Evolutionary conservation across 306 rosid genomes (phyloP).

Genomic region (Abrus precatorius): DNA sequence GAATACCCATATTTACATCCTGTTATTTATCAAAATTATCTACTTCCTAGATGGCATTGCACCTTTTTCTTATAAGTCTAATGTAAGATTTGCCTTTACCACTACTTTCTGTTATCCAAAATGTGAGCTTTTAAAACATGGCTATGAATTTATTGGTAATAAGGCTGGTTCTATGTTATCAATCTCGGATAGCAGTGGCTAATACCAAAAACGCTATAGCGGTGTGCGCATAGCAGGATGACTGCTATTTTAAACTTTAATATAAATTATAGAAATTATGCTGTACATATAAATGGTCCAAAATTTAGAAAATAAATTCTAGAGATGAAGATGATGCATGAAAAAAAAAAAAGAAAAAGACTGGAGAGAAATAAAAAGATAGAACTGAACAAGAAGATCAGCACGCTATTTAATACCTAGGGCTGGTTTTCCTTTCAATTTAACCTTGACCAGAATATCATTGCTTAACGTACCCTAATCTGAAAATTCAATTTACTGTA

Average conservation of each 20-base stretch:
- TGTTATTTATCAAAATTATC: constrained; percentile 11
- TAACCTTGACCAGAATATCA: constrained; percentile 31
- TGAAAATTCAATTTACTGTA: constrained; percentile 12
- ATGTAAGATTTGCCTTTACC: not conserved
- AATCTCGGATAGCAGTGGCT: too few relatives aligned
- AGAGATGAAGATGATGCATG: too few relatives aligned
- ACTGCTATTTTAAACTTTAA: too few relatives aligned
- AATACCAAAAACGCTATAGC: too few relatives aligned
- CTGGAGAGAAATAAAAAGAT: too few relatives aligned
- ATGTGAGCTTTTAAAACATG: not conserved
- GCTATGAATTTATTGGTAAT: constrained; percentile 20
- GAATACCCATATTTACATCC: constrained; percentile 24
- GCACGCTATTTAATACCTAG: not conserved
- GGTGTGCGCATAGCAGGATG: too few relatives aligned
- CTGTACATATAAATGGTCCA: too few relatives aligned
- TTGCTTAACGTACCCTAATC: not conserved
- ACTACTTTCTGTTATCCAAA: constrained; percentile 31
- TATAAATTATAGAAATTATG: too few relatives aligned
- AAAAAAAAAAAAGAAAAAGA: too few relatives aligned
- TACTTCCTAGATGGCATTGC: constrained; percentile 34
- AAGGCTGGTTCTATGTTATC: not conserved
- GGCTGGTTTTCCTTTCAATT: constrained; percentile 11
- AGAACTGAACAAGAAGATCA: too few relatives aligned
- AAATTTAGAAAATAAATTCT: too few relatives aligned
- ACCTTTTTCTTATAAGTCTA: not conserved